phyloP scores from a whole-genome alignment of 306 rosid genomes.

The Prunus fruticosa region DNA sequence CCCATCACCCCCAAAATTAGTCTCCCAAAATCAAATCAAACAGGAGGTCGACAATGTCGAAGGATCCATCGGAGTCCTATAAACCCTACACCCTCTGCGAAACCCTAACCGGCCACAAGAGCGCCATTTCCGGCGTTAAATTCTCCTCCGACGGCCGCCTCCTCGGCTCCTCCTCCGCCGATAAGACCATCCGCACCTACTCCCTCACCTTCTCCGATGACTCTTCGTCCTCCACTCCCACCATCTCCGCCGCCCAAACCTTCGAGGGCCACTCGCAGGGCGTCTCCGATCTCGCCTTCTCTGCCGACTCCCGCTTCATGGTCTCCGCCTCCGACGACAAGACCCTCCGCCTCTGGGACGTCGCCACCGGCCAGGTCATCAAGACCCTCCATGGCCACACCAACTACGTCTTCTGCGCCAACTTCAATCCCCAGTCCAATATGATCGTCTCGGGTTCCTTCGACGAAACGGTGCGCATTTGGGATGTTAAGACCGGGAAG shows the following conservation, averaged over 20 bases:
- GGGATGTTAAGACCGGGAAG: conserved; percentile 88
- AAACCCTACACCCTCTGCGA: conserved; percentile 58
- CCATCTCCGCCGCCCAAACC: conserved; percentile 61
- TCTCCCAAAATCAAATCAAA: neutral
- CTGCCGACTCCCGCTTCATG: conserved; percentile 76
- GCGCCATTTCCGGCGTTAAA: conserved; percentile 77
- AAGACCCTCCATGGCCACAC: conserved; percentile 90
- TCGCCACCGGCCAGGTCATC: conserved; percentile 61
- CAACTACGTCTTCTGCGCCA: conserved; percentile 83
- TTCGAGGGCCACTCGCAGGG: conserved; percentile 84
- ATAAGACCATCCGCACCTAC: conserved; percentile 84
- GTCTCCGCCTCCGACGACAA: conserved; percentile 97
- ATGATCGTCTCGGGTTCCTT: conserved; percentile 90
- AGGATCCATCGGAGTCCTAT: conserved; percentile 35
- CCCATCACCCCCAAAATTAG: neutral
- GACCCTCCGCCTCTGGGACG: conserved; percentile 92
- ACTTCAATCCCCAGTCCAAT: conserved; percentile 88
- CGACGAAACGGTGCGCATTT: conserved; percentile 91
- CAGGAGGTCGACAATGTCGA: conserved; percentile 28
- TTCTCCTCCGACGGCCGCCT: conserved; percentile 87
- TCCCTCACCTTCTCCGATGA: conserved; percentile 42
- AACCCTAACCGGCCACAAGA: conserved; percentile 71
- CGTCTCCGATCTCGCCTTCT: conserved; percentile 89
- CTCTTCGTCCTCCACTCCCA: conserved; percentile 29
- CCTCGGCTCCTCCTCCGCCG: conserved; percentile 91